Evolutionary conservation across 2,329 filamentous ascomycete genomes (phyloP).

Genomic region (Colletotrichum sojae): DNA sequence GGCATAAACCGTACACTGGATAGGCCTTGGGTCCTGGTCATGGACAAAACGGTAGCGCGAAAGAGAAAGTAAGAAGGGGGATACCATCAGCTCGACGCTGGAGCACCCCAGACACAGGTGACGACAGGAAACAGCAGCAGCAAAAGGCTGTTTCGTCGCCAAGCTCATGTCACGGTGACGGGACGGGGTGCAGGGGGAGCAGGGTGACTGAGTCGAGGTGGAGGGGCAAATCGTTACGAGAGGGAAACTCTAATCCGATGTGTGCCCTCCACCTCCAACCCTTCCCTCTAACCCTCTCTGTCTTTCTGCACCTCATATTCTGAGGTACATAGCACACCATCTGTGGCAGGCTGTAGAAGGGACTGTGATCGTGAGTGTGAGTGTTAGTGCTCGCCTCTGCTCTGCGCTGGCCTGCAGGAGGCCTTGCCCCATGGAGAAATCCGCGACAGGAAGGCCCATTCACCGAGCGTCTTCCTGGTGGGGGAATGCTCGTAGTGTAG

Average conservation of each 20-base stretch:
- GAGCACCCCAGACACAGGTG: constrained; percentile 20
- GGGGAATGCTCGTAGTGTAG: background rate
- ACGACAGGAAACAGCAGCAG: constrained; percentile 31
- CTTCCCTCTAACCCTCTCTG: background rate
- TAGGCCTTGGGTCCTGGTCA: background rate
- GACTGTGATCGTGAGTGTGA: background rate
- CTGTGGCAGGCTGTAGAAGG: too few species aligned
- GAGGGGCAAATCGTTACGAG: constrained; percentile 36
- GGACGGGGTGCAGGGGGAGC: constrained; percentile 10
- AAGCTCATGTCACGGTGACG: constrained; percentile 36
- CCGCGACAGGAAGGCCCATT: constrained; percentile 12
- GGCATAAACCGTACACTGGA: background rate
- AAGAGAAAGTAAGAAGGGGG: background rate
- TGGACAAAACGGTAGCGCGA: constrained; percentile 6
- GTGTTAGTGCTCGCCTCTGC: background rate
- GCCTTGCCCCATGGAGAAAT: background rate
- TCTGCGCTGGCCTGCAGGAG: background rate
- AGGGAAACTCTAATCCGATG: constrained; percentile 33
- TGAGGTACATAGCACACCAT: too few species aligned
- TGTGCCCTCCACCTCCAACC: background rate
- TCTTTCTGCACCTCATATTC: background rate
- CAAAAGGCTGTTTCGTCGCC: constrained; percentile 29
- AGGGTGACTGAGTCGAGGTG: constrained; percentile 33
- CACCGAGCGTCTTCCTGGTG: constrained; percentile 11
- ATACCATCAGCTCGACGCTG: background rate